Base-by-base conservation (phyloP, 768 basidiomycete species). In the Boletus sensibilis region DNA sequence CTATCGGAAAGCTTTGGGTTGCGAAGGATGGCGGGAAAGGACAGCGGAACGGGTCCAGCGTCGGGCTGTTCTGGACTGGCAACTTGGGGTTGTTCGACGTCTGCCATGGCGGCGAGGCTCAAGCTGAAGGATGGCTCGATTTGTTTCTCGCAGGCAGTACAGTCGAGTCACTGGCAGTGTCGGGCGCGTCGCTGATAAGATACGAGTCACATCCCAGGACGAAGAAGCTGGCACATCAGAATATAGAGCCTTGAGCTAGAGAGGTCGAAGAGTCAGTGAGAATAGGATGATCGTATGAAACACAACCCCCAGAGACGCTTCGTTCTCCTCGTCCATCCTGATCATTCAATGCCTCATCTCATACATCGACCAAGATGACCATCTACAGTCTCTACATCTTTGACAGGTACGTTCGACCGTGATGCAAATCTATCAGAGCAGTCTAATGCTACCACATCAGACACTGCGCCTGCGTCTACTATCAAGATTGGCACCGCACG, bases 341-440 rank as follows among this genome's bases (percentile, higher is more conserved):
- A n/a, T n/a, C n/a, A n/a, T n/a, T 29, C 10, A 11, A 29, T 29
- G 20, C 47, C 21, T 21, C 18, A 25, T 5, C 5, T 25, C 25
- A 25, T 29, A 1, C 7, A 20, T 41, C 40, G 40, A 21, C 13
- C 38, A 44, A 50, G 46, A 94, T 94, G 92, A 94, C 92, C 23
- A 92, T 97, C 64, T 84, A 86, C 75, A 93, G 93, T 60, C 77
- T 98, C 43, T 98, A 98, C 78, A 88, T 98, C 63, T 98, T 86
- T 70, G 94, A 98, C 74, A 83, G 93, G 90, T 84, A 46, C 38
- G 9, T 43, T 18, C 33, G 49, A 16, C 47, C 9, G 8, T 27
- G 50, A 35, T 14, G 39, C 21, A 7, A 1, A 10, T 25, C 11
- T 14, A 6, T 16, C 12, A 14, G 10, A 2, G 4, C 41, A 3